Evolutionary conservation across 768 basidiomycete genomes (phyloP), one percentile per base, ranked within the genome.

Genomic region (Kwoniella bestiolae): DNA sequence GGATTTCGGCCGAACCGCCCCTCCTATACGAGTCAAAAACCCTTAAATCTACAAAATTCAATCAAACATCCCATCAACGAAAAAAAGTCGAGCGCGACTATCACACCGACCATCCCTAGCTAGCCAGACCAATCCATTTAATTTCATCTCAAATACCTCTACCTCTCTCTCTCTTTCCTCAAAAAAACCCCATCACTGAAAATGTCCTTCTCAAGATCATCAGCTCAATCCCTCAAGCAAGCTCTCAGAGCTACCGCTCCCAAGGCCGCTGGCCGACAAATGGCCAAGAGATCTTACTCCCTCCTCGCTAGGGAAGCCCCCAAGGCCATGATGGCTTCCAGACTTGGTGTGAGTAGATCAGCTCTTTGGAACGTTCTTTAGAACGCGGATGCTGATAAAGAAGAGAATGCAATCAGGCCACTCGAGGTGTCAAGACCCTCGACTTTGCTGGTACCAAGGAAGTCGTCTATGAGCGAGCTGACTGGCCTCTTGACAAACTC

Each of bases 401-500:
- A n/a, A 14, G 26, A 25, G 25, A 28, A 46, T 21, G 18, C 16
- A n/a, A 47, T 32, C 60, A 79, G 77, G 73, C 79, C 63, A 84
- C 85, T 69, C 91, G 94, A 76, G 93, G 94, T 63, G 78, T 96
- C 74, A 95, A 97, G 85, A 94, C 93, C 56, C 90, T 97, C 76
- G 90, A 95, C 85, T 96, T 97, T 83, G 94, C 94, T 59, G 94
- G 94, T 75, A 89, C 90, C 65, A 87, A 93, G 79, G 94, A 97
- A 84, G 86, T 87, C 69, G 91, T 97, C 50, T 97, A 94, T 79
- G 94, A 97, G 84, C 91, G 92, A 70, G 87, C 86, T 74, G 96
- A 99, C 87, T 99, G 96, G 96, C 96, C 96, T 35, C 84, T 95
- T 68, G 88, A 92, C 67, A 98, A 92, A 84, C 89, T 99, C 80